These are phyloP conservation scores for Gomphus bonarii DNA, from an alignment of 1,284 basidiomycete genomes.

Conservation along the genomic window DNA sequence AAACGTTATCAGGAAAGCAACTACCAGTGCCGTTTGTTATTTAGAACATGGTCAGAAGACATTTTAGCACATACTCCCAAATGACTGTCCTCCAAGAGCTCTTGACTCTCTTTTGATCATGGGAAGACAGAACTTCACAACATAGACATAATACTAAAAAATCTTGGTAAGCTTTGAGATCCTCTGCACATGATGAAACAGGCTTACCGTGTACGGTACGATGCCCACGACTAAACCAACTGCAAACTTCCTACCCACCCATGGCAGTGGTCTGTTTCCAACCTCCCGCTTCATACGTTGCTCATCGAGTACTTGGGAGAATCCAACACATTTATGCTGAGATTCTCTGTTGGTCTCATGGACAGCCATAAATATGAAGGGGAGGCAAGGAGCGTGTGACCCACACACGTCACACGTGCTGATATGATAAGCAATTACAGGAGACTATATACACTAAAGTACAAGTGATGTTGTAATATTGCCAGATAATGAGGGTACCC, in stretches of 20 bases:
- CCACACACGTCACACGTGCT: background rate
- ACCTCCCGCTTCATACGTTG: constrained; percentile 1
- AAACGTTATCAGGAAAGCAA: constrained; percentile 49
- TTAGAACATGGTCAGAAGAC: background rate
- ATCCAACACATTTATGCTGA: constrained; percentile 1
- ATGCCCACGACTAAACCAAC: constrained; percentile 41
- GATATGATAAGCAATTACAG: background rate
- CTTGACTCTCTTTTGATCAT: constrained; percentile 38
- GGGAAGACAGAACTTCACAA: constrained; percentile 53
- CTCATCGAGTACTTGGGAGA: background rate
- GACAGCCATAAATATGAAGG: background rate
- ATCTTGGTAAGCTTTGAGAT: background rate
- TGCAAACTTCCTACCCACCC: constrained; percentile 51
- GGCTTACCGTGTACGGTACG: constrained; percentile 35
- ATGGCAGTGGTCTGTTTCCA: constrained; percentile 38
- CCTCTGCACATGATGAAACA: background rate
- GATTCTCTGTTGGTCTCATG: background rate
- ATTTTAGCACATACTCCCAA: constrained; percentile 44
- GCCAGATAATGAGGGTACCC: no score
- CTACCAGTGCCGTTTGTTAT: constrained; percentile 24
- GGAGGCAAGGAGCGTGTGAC: background rate
- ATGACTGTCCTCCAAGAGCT: constrained; percentile 33
- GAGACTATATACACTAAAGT: background rate
- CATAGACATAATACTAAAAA: constrained; percentile 51
- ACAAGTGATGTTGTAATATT: background rate